phyloP scores from a whole-genome alignment of 2,329 filamentous ascomycete genomes.

The Fusarium udum region DNA sequence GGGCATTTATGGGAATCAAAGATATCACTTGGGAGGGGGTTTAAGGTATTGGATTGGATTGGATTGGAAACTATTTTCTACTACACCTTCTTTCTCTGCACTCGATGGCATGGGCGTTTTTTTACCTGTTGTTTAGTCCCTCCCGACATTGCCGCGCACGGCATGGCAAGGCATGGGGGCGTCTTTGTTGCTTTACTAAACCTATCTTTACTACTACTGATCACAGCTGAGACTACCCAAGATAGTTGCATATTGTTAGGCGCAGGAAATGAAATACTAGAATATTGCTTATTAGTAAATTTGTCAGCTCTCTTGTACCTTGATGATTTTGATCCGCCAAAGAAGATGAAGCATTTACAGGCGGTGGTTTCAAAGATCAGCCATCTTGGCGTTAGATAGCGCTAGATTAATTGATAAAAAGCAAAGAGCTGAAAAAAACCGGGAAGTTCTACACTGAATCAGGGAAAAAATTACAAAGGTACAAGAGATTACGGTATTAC shows the following conservation, averaged over 20 bases:
- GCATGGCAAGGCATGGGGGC: not conserved
- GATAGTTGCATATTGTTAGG: conserved; percentile 40
- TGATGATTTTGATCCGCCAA: not conserved
- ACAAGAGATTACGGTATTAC: not conserved
- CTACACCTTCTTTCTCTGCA: conserved; percentile 13
- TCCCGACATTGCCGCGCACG: not conserved
- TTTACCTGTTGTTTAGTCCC: conserved; percentile 2
- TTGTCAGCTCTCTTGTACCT: not conserved
- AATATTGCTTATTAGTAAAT: conserved; percentile 4
- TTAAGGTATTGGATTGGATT: not conserved
- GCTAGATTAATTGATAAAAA: not conserved
- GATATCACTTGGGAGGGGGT: conserved; percentile 30
- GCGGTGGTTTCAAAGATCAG: not conserved
- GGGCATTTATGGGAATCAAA: conserved; percentile 34
- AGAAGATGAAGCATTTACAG: not conserved
- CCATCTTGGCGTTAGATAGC: not conserved
- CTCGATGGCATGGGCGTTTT: conserved; percentile 34
- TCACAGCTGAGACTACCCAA: conserved; percentile 19
- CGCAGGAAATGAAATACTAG: conserved; percentile 37
- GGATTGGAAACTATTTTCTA: not conserved
- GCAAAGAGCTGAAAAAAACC: not conserved
- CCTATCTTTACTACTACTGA: conserved; percentile 10
- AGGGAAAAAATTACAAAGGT: not conserved
- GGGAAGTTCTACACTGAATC: not conserved
- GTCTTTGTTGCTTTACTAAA: not conserved